Evolutionary conservation across 2,329 filamentous ascomycete species (phyloP).

Genomic region (Cladophialophora chaetospira): DNA sequence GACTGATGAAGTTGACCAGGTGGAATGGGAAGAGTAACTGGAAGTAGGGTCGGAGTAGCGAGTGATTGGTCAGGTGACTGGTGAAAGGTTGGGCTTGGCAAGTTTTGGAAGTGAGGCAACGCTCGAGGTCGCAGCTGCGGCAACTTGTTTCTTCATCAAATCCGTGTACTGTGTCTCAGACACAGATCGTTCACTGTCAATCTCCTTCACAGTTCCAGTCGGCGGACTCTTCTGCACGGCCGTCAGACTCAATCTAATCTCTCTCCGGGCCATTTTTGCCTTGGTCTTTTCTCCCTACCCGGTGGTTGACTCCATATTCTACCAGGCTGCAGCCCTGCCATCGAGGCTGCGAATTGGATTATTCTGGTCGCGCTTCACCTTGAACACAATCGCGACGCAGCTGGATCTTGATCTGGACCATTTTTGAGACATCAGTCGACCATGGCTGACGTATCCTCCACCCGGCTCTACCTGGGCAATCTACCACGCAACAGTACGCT

Average conservation of each 20-base stretch:
- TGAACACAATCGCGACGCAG: neutral
- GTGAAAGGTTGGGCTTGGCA: constrained; percentile 2
- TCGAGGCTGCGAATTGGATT: constrained; percentile 3
- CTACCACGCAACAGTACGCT: constrained; percentile 89
- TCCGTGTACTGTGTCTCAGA: neutral
- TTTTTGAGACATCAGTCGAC: neutral
- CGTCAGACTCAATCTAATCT: neutral
- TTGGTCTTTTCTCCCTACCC: neutral
- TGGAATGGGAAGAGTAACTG: neutral
- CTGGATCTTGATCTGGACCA: constrained; percentile 10
- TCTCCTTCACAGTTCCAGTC: neutral
- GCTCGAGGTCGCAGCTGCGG: neutral
- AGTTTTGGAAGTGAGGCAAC: constrained; percentile 2
- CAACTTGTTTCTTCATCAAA: neutral
- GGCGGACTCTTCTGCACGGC: neutral
- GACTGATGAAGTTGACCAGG: neutral
- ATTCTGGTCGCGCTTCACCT: constrained; percentile 1
- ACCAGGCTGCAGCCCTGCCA: neutral
- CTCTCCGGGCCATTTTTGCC: neutral
- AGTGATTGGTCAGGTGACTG: neutral
- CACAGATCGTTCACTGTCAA: neutral
- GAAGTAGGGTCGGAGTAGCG: no score
- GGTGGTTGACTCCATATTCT: neutral
- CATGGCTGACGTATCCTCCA: constrained; percentile 89
- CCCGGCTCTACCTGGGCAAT: constrained; percentile 95